Conservation (phyloP, 192 early-diverging fungal species). For the Rhizoclosmatium sp. region DNA sequence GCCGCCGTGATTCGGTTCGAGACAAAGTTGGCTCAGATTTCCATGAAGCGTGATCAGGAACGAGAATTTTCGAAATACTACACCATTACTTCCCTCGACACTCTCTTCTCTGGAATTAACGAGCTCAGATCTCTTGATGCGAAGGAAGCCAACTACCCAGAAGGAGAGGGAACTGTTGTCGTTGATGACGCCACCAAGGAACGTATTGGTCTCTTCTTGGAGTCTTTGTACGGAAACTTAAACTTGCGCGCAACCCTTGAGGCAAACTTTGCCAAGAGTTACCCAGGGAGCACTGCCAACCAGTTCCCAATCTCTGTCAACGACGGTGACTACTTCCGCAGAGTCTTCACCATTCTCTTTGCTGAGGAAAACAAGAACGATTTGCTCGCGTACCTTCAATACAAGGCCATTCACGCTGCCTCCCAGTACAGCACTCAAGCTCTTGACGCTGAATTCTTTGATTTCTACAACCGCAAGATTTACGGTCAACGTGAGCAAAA, state of each 20-base stretch:
- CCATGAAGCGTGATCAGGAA: constrained; percentile 2
- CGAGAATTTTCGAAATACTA: constrained; percentile 31
- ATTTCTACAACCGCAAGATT: constrained; percentile 19
- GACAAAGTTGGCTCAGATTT: constrained; percentile 22
- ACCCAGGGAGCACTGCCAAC: constrained; percentile 7
- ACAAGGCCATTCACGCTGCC: constrained; percentile 14
- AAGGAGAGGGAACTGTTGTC: neutral
- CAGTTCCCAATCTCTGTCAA: neutral
- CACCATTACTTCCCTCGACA: constrained; percentile 3
- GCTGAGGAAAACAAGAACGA: constrained; percentile 18
- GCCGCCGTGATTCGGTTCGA: constrained; percentile 21
- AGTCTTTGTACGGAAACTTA: neutral
- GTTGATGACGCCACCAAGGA: neutral
- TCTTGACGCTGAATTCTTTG: constrained; percentile 25
- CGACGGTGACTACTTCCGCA: constrained; percentile 31
- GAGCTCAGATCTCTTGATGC: constrained; percentile 18
- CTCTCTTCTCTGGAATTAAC: constrained; percentile 15
- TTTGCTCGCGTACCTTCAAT: constrained; percentile 28
- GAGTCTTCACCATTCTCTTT: constrained; percentile 15
- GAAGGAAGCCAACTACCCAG: constrained; percentile 17
- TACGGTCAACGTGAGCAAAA: constrained; percentile 27
- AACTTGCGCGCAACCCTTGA: neutral
- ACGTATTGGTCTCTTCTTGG: constrained; percentile 11
- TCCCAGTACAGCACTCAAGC: neutral
- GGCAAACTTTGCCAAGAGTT: constrained; percentile 18